Evolutionary conservation across 805 yeast species (phyloP).

Genomic region (Vanderwaltozyma verrucispora): DNA sequence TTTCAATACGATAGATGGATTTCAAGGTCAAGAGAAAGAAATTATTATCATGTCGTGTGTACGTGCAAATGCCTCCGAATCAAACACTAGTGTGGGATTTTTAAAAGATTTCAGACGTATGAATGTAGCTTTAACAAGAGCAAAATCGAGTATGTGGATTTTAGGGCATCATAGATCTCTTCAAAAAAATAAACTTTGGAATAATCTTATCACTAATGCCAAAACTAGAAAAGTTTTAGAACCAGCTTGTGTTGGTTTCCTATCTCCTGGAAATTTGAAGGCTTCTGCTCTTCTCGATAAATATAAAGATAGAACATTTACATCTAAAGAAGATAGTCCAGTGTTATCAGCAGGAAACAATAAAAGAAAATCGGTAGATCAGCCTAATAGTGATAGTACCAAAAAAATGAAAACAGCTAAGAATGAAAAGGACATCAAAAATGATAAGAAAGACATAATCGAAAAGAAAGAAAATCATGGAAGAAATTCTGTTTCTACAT

Average conservation of each 20-base stretch:
- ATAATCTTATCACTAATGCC: conserved; percentile 57
- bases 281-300: conserved; percentile 11
- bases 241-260: conserved; percentile 22
- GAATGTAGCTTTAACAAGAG: conserved; percentile 96
- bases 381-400: background rate
- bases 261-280: conserved; percentile 9
- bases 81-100: conserved; percentile 85
- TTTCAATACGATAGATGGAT: conserved; percentile 94
- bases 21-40: conserved; percentile 50
- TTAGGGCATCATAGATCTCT: conserved; percentile 71
- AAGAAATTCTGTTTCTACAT: background rate
- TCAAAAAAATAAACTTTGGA: conserved; percentile 61
- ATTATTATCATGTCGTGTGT: conserved; percentile 86
- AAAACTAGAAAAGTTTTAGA: conserved; percentile 32
- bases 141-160: conserved; percentile 85
- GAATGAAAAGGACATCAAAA: background rate
- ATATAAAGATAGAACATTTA: conserved; percentile 5
- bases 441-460: background rate
- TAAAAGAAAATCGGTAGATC: conserved; percentile 3
- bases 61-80: conserved; percentile 53
- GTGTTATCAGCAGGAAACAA: conserved; percentile 1
- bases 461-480: background rate
- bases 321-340: too few relatives aligned
- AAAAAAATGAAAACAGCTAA: background rate
- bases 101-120: conserved; percentile 85